Conservation (phyloP, 2,329 filamentous ascomycete genomes). For the Fusarium algeriense region DNA sequence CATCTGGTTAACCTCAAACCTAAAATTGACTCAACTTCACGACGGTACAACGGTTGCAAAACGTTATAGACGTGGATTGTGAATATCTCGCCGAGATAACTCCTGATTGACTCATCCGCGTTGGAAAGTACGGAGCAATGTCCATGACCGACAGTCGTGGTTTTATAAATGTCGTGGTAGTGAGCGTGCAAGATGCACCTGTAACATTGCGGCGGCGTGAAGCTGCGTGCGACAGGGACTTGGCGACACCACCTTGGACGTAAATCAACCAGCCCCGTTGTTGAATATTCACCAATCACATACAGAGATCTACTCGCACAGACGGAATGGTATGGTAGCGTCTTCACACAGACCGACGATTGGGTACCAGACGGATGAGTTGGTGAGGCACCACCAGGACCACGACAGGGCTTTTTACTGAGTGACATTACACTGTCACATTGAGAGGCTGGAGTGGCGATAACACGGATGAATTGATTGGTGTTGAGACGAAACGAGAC, state of each 20-base stretch:
- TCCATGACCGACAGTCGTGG: neutral
- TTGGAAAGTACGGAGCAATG: neutral
- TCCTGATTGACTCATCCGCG: neutral
- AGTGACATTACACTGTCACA: constrained; percentile 24
- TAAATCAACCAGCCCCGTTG: constrained; percentile 6
- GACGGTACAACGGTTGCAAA: neutral
- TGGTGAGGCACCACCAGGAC: constrained; percentile 24
- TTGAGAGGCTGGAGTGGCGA: constrained; percentile 34
- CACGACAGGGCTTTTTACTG: constrained; percentile 11
- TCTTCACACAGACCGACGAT: constrained; percentile 37
- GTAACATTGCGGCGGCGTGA: constrained; percentile 32
- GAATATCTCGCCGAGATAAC: neutral
- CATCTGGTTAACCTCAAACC: constrained; percentile 11
- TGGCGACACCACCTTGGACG: constrained; percentile 31
- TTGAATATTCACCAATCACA: constrained; percentile 26
- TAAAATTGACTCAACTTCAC: constrained; percentile 31
- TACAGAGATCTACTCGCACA: constrained; percentile 2
- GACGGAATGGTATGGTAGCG: constrained; percentile 26
- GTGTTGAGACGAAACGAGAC: constrained; percentile 4
- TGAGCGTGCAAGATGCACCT: constrained; percentile 20
- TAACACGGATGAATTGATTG: constrained; percentile 14
- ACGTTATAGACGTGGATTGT: neutral
- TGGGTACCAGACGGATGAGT: constrained; percentile 30
- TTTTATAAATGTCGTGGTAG: neutral
- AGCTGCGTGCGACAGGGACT: constrained; percentile 36